Evolutionary conservation across 2,329 filamentous ascomycete species (phyloP).

Genomic region (Lasiodiplodia theobromae): DNA sequence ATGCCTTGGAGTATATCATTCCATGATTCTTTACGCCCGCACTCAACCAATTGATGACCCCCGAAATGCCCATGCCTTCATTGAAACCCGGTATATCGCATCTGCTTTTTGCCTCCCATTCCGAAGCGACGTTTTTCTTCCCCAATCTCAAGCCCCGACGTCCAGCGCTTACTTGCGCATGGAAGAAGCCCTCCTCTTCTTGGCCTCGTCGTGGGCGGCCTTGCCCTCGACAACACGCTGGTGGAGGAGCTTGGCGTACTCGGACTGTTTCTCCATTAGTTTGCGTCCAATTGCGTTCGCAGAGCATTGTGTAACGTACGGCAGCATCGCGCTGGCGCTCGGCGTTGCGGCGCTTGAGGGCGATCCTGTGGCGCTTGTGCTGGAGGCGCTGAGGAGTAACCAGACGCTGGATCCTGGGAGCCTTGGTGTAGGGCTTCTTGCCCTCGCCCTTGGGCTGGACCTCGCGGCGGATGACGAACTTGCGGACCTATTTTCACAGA

Average conservation of each 20-base stretch:
- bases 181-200: constrained; percentile 96
- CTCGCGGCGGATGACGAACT: constrained; percentile 99
- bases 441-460: constrained; percentile 97
- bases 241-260: constrained; percentile 95
- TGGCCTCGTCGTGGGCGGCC: constrained; percentile 88
- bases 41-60: constrained; percentile 29
- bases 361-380: constrained; percentile 98
- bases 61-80: constrained; percentile 31
- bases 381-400: constrained; percentile 99
- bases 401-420: constrained; percentile 99
- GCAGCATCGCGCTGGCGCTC: constrained; percentile 99
- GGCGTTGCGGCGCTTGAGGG: constrained; percentile 96
- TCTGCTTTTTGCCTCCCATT: constrained; percentile 29
- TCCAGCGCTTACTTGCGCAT: constrained; percentile 75
- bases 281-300: constrained; percentile 4
- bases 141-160: constrained; percentile 7
- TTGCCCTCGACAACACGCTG: constrained; percentile 98
- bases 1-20: constrained; percentile 29
- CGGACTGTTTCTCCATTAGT: constrained; percentile 71
- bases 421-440: constrained; percentile 99
- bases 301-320: constrained; percentile 65
- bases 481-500: constrained; percentile 76
- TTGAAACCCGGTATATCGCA: constrained; percentile 29
- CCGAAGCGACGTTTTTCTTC: constrained; percentile 20
- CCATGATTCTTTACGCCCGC: constrained; percentile 30